Evolutionary conservation across 2,329 filamentous ascomycete genomes (phyloP).

Genomic region (Cryphonectria nitschkei): DNA sequence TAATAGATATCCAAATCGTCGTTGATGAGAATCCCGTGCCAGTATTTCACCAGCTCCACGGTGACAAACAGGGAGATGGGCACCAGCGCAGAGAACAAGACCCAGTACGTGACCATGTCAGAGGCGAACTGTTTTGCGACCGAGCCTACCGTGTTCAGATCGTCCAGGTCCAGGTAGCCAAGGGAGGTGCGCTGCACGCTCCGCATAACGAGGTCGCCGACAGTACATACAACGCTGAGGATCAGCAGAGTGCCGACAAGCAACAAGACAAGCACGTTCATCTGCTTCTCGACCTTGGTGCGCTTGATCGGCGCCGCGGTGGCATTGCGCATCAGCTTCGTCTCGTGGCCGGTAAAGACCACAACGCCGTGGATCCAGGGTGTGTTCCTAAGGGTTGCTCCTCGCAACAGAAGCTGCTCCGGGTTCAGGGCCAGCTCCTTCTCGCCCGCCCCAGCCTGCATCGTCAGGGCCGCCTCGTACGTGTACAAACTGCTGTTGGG

Average conservation of each 20-base stretch:
- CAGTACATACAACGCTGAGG: conserved; percentile 86
- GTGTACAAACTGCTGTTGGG: conserved; percentile 98
- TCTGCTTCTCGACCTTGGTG: conserved; percentile 90
- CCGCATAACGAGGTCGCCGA: conserved; percentile 85
- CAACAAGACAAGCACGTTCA: conserved; percentile 92
- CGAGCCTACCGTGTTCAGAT: conserved; percentile 55
- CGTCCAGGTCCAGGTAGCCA: conserved; percentile 71
- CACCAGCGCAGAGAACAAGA: conserved; percentile 93
- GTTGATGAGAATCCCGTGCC: conserved; percentile 96
- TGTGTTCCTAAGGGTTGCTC: conserved; percentile 92
- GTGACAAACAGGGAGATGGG: conserved; percentile 98
- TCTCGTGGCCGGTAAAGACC: conserved; percentile 97
- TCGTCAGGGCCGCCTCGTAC: conserved; percentile 93
- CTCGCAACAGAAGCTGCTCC: conserved; percentile 89
- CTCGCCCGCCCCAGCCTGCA: conserved; percentile 87
- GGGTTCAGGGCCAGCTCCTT: conserved; percentile 89
- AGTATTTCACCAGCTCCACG: conserved; percentile 96
- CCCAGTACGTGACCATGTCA: conserved; percentile 98
- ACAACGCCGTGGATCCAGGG: conserved; percentile 97
- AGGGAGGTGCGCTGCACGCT: conserved; percentile 65
- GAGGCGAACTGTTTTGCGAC: conserved; percentile 83
- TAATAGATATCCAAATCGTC: conserved; percentile 98
- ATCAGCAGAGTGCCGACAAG: conserved; percentile 81
- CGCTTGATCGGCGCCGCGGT: conserved; percentile 97
- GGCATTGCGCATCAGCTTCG: conserved; percentile 98